Evolutionary conservation across 176 grass and related monocot species (phyloP), one percentile per base, ranked within the genome.

Genomic region (Triticum monococcum): DNA sequence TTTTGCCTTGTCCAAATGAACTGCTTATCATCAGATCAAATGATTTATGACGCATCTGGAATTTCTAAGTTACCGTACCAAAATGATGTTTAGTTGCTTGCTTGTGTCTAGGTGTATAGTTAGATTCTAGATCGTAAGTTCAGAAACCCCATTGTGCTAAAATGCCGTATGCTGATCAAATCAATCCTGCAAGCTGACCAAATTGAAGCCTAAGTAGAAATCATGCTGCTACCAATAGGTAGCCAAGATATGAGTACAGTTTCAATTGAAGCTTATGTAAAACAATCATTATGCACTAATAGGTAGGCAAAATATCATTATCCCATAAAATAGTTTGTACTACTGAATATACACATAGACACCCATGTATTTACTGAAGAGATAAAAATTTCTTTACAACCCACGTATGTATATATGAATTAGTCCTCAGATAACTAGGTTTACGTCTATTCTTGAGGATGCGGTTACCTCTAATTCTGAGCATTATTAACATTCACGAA

Each of bases 1-100:
- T 54, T 57, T 76, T 37, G 12, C 54, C 1, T 48, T 82, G 79
- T 37, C 9, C 6, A 57, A 86, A 76, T 76, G 73, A 79, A 70
- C 23, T 41, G 32, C n/a, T 87, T 52, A 66, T 52, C 17, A 73
- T 52, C 30, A 48, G 12, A 81, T 35, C 16, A 30, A 41, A 35
- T 82, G 17, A 86, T 25, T 32, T 62, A 17, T n/a, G 11, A 52
- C 1, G 0, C 84, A 80, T 33, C 24, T 43, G 9, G 33, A 6
- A 59, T 25, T 8, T 17, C 23, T 52, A 79, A 64, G 56, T 50
- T 74, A 66, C 69, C 2, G 13, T 28, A 64, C 28, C 28, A 30
- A 30, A 30, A 88, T 60, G 18, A 12, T 45, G 14, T 26, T 38
- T 62, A 7, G 9, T 40, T 62, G n/a, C 7, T 43, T 67, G 14